These are phyloP conservation scores for Mycena sanguinolenta DNA, from an alignment of 768 basidiomycete species.

Conservation along the genomic window DNA sequence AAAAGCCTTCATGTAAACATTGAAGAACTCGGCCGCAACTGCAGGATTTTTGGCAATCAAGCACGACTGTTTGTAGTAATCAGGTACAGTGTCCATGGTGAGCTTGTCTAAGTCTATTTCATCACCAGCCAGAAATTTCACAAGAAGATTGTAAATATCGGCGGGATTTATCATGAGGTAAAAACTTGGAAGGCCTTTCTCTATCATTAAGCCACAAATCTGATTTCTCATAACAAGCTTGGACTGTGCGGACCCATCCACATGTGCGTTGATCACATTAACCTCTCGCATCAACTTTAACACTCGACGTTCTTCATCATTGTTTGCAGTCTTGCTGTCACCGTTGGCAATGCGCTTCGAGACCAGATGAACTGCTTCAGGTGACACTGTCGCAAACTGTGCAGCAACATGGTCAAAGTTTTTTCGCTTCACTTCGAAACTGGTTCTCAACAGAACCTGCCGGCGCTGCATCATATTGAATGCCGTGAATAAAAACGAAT, in stretches of 20 bases:
- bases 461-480: neutral
- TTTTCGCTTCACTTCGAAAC: neutral
- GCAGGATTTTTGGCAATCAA: neutral
- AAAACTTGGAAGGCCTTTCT: constrained; percentile 20
- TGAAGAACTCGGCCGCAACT: neutral
- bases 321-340: neutral
- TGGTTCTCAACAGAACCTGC: neutral
- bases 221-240: neutral
- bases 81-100: neutral
- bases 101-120: neutral
- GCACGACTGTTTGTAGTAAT: neutral
- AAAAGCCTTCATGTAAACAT: neutral
- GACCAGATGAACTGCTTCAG: neutral
- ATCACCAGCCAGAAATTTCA: neutral
- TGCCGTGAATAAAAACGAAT: neutral
- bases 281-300: neutral
- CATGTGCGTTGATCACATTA: neutral
- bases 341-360: neutral
- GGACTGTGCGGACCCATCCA: neutral
- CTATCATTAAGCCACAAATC: neutral
- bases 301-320: neutral
- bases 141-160: constrained; percentile 34
- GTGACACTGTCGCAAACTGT: neutral
- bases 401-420: neutral
- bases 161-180: constrained; percentile 49